These are phyloP conservation scores for Heracleum sosnowskyi DNA, from an alignment of 129 eudicot genomes.

Conservation along the genomic window DNA sequence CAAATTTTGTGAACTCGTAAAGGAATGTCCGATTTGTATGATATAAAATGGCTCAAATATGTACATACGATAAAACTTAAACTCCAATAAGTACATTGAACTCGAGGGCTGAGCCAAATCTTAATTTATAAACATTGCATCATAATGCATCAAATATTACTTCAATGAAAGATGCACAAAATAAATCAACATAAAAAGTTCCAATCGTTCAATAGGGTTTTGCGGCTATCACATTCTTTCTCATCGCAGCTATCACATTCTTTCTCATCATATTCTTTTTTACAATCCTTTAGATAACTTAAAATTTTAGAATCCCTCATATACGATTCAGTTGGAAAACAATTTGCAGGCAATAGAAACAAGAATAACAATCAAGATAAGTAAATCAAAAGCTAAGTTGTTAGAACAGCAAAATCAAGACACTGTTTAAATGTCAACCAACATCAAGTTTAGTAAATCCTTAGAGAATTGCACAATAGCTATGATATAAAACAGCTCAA, in stretches of 20 bases:
- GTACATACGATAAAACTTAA: not conserved
- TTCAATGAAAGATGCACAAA: not conserved
- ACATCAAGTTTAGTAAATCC: not conserved
- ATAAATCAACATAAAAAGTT: not conserved
- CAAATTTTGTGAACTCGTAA: not conserved
- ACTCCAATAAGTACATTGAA: not conserved
- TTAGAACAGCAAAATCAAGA: not conserved
- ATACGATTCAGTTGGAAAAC: not conserved
- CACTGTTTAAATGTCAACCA: not conserved
- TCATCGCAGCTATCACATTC: not conserved
- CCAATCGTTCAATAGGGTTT: not conserved
- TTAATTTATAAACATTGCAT: not conserved
- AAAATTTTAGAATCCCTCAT: not conserved
- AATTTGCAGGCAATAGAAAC: not conserved
- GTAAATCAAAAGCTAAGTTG: not conserved
- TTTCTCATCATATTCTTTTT: not conserved
- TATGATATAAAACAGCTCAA: not conserved
- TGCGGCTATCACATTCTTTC: not conserved
- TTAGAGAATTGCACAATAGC: not conserved
- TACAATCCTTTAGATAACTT: not conserved
- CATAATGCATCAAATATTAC: not conserved
- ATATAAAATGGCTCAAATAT: not conserved
- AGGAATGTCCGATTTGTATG: not conserved
- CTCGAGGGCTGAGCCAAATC: not conserved
- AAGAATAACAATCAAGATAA: not conserved